phyloP scores from a whole-genome alignment of 768 basidiomycete genomes.

The Fibroporia radiculosa region DNA sequence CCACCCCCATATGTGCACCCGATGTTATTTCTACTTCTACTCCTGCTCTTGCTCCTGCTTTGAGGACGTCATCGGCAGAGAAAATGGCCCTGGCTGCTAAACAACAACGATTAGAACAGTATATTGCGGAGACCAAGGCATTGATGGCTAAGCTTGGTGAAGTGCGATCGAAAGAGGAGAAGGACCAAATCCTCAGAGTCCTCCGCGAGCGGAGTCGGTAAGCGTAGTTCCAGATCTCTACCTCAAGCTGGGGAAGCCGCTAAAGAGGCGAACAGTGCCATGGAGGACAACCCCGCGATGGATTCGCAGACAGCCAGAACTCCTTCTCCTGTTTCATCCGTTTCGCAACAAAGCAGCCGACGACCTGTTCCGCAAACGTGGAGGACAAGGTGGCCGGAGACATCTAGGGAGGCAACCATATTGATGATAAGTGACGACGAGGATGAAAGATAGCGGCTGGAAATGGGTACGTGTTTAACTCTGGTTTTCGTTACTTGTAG shows the following conservation, averaged over 20 bases:
- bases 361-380: conserved; percentile 1
- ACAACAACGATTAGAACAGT: conserved; percentile 39
- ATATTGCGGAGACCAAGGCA: conserved; percentile 45
- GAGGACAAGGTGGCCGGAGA: conserved; percentile 36
- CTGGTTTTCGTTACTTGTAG: neutral
- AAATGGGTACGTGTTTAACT: neutral
- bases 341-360: neutral
- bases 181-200: conserved; percentile 33
- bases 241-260: neutral
- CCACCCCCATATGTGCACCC: neutral
- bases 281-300: conserved; percentile 30
- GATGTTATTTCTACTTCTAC: neutral
- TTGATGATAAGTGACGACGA: conserved; percentile 47
- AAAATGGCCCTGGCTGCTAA: conserved; percentile 32
- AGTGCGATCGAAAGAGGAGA: conserved; percentile 45
- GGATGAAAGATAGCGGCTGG: conserved; percentile 21
- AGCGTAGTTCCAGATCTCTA: conserved; percentile 2
- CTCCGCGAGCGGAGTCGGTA: conserved; percentile 50
- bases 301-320: neutral
- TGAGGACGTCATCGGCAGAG: conserved; percentile 16
- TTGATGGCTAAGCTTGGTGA: conserved; percentile 40
- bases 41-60: conserved; percentile 5
- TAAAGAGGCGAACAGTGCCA: conserved; percentile 1
- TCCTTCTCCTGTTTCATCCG: neutral
- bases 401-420: conserved; percentile 31